phyloP scores from a whole-genome alignment of 768 basidiomycete species.

The Floccularia luteovirens region DNA sequence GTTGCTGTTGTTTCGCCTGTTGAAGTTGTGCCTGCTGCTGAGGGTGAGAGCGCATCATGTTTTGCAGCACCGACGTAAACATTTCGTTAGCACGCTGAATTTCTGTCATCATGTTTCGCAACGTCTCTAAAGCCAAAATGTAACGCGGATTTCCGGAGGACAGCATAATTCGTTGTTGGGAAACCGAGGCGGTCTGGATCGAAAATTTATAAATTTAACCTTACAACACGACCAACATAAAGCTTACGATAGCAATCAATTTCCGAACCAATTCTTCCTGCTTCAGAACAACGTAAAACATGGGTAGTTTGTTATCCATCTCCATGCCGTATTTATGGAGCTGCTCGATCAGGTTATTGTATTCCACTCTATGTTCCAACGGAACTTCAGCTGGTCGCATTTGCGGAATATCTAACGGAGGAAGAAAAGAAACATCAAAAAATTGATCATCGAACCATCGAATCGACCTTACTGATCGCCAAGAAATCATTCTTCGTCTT shows the following conservation, averaged over 20 bases:
- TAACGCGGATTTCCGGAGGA: constrained; percentile 31
- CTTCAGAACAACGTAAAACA: constrained; percentile 38
- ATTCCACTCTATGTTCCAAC: constrained; percentile 47
- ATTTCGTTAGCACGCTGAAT: constrained; percentile 31
- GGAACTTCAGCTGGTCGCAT: constrained; percentile 33
- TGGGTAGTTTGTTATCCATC: constrained; percentile 40
- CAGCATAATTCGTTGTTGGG: constrained; percentile 33
- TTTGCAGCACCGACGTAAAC: constrained; percentile 20
- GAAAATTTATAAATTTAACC: background rate
- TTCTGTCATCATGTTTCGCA: constrained; percentile 39
- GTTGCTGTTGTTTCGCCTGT: constrained; percentile 11
- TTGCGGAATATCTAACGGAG: constrained; percentile 22
- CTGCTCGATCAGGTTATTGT: constrained; percentile 40
- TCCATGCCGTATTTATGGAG: constrained; percentile 36
- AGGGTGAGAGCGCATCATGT: constrained; percentile 4
- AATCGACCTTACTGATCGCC: constrained; percentile 12
- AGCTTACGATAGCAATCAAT: constrained; percentile 48
- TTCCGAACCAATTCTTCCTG: constrained; percentile 40
- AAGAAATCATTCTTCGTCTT: constrained; percentile 25
- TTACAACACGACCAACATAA: background rate
- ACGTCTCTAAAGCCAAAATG: constrained; percentile 25
- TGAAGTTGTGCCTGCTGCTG: constrained; percentile 13
- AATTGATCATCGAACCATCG: background rate
- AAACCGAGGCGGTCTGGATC: constrained; percentile 33
- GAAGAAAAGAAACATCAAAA: constrained; percentile 6